These are phyloP conservation scores for Phytophthora colocasiae DNA, from an alignment of 352 stramenopile species.

Conservation along the genomic window DNA sequence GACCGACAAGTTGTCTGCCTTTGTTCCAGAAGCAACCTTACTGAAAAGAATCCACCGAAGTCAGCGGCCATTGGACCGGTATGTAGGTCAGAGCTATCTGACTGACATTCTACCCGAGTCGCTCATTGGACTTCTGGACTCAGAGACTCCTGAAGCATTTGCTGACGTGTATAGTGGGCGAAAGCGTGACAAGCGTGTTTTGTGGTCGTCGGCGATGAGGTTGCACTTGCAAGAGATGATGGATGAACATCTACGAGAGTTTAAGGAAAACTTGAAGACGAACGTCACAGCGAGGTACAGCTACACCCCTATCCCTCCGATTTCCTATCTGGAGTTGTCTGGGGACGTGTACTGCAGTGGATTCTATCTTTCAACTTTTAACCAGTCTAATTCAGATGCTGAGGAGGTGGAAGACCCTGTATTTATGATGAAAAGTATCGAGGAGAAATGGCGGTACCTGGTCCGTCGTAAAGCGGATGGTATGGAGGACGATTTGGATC, in stretches of 20 bases:
- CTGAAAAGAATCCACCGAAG: conserved; percentile 71
- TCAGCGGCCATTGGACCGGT: conserved; percentile 57
- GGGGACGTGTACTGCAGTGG: conserved; percentile 80
- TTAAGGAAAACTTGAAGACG: conserved; percentile 61
- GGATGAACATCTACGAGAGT: conserved; percentile 74
- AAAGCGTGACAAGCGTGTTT: conserved; percentile 64
- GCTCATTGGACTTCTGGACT: conserved; percentile 73
- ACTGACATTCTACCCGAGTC: conserved; percentile 77
- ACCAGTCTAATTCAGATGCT: conserved; percentile 55
- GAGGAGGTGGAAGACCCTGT: conserved; percentile 80
- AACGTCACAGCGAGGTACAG: conserved; percentile 63
- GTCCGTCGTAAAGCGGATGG: conserved; percentile 53
- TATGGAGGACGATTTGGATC: conserved; percentile 50
- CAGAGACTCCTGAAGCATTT: conserved; percentile 67
- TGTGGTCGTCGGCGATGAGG: conserved; percentile 79
- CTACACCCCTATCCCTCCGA: conserved; percentile 72
- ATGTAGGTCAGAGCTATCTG: conserved; percentile 67
- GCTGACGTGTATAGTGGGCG: conserved; percentile 68
- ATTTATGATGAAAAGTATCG: conserved; percentile 77
- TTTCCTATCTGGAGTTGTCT: conserved; percentile 77
- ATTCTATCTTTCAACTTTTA: conserved; percentile 77
- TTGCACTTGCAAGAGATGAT: conserved; percentile 78
- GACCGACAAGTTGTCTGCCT: conserved; percentile 36
- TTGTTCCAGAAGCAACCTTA: conserved; percentile 68
- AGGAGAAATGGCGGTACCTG: conserved; percentile 79